Conservation (phyloP, 768 basidiomycete genomes). For the Russula sp. region DNA sequence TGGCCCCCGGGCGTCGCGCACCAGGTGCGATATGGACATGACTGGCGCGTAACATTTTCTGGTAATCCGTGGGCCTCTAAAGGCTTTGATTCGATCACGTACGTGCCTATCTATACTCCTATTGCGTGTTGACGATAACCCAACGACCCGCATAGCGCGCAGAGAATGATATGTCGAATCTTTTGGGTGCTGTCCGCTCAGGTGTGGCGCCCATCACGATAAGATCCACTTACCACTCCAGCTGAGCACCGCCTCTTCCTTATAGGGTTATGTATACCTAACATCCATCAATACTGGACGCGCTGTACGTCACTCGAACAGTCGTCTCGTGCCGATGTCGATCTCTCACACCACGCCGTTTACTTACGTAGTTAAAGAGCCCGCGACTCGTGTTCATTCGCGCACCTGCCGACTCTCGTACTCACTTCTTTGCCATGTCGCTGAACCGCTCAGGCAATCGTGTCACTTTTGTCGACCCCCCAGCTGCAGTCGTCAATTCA, state of each 20-base stretch:
- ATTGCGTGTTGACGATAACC: conserved; percentile 10
- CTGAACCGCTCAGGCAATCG: conserved; percentile 56
- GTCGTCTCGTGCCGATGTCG: conserved; percentile 16
- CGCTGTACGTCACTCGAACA: conserved; percentile 34
- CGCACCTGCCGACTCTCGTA: conserved; percentile 38
- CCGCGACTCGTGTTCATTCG: conserved; percentile 66
- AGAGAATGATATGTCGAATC: conserved; percentile 50
- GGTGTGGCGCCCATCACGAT: conserved; percentile 33
- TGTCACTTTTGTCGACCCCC: conserved; percentile 39
- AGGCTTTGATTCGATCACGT: conserved; percentile 50
- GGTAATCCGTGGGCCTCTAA: conserved; percentile 61
- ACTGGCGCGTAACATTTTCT: conserved; percentile 59
- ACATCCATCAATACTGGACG: conserved; percentile 46
- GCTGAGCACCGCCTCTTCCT: neutral
- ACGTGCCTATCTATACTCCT: conserved; percentile 22
- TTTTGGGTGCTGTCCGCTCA: conserved; percentile 53
- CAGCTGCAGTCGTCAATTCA: conserved; percentile 32
- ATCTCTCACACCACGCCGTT: conserved; percentile 11
- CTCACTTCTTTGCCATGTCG: conserved; percentile 58
- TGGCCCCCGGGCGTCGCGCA: conserved; percentile 62
- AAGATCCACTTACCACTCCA: conserved; percentile 13
- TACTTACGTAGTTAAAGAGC: conserved; percentile 31
- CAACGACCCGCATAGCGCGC: conserved; percentile 36
- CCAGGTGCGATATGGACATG: conserved; percentile 36
- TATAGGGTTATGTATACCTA: conserved; percentile 64